Base-by-base conservation (phyloP, 1,139 yeast genomes). In the Geotrichum restrictum region DNA sequence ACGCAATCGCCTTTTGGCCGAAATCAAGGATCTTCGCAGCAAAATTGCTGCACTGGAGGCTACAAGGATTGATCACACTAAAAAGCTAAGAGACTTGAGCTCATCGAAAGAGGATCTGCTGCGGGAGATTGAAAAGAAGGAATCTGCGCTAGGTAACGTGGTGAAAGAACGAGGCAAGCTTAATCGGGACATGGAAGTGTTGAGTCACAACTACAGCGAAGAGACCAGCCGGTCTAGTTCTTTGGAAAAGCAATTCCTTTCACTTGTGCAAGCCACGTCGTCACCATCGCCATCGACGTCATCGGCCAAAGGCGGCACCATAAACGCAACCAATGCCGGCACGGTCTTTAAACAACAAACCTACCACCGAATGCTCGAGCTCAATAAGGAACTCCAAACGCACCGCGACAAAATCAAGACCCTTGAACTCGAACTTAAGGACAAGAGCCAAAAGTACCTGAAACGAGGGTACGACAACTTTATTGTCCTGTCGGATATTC, bases 341-440 rank as follows among this genome's bases (percentile, higher is more conserved):
- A 32, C 56, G 10, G 14, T 39, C 13, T 43, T 44, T n/a, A 53
- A 49, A 37, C 49, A 49, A 33, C 47, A 53, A 33, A 43, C 53
- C 1, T 53, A 53, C 18, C 56, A 47, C 14, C 56, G 52, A 22
- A 47, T 50, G 49, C 36, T 53, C 7, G 56, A 53, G 32, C 50
- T 53, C 1, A 49, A 50, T n/a, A 48, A 43, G 24, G 54, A 53
- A n/a, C 42, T 46, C 10, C 49, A 45, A 31, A 18, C 16, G 22
- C 39, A 29, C 3, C 52, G 48, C 3, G 48, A 44, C 8, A 40
- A 45, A 19, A 22, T 48, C 32, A 45, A 48, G 38, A 27, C 29
- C 13, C 45, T 42, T 10, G 55, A 52, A 18, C 29, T 27, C 2
- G 54, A 48, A 8, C 29, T 48, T 11, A 19, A 33, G 22, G 40